Evolutionary conservation across 805 yeast genomes (phyloP), one percentile per base, ranked within the genome.

Genomic region (Saturnispora galanensis): DNA sequence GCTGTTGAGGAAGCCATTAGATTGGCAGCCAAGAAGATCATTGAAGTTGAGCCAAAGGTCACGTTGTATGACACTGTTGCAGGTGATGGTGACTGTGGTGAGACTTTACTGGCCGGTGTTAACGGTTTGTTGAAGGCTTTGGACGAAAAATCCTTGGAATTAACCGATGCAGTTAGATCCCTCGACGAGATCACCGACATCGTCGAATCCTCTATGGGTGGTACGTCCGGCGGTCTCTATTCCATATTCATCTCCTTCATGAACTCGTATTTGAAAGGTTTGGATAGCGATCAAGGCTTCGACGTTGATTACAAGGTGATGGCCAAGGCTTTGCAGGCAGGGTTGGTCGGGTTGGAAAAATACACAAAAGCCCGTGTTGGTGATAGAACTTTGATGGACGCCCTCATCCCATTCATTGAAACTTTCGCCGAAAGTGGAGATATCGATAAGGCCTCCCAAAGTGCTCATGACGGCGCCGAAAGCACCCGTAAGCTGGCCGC

Each of bases 71-170:
- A 89, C 56, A 83, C 94, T 2, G 71, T 79, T 52, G 96, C 90
- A 1, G 97, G 97, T 47, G 97, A 89, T 61, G 97, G 97, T 54
- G 97, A 89, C 60, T 89, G 97, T 65, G 97, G 97, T 35, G 93
- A 86, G 55, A 89, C 97, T 1, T 66, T 89, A 49, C 85, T 79
- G 11, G 73, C 77, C 18, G 97, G 97, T 34, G 93, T 88, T 28
- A 71, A 79, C 45, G 88, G 84, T 1, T 74, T 89, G 36, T 62
- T 77, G 37, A 65, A 70, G 10, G 76, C 77, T 16, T 64, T 86
- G 39, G 65, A 69, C 9, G 42, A 56, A 15, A 59, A 61, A 26
- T 53, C 62, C 8, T 54, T 74, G 16, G 63, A 61, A n/a, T 52
- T 71, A 34, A 39, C 55, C 13, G 81, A 76, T 50, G 79, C 75